Percentiles rank a stretch among this genome's conserved stretches.
phyloP scores from a whole-genome alignment of 768 basidiomycete species.

The Termitomyces sp. region DNA sequence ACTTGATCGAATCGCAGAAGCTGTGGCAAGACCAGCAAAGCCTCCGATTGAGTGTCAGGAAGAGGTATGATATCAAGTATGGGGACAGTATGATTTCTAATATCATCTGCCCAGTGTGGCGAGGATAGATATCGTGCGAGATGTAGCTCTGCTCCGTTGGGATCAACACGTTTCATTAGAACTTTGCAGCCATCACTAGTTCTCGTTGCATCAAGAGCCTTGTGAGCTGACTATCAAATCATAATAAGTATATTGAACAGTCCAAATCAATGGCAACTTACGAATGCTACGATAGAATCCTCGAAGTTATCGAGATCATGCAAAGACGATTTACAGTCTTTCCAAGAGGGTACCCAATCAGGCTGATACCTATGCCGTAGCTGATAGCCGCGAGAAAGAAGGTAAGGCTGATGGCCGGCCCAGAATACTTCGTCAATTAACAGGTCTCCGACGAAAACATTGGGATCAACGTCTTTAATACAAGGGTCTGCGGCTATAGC shows the following conservation, averaged over 20 bases:
- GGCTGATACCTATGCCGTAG: not conserved
- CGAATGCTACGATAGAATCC: not conserved
- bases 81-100: constrained; percentile 19
- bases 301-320: not conserved
- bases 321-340: not conserved
- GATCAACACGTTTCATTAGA: constrained; percentile 12
- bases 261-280: not conserved
- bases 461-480: not conserved
- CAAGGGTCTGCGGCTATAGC: not conserved
- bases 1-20: constrained; percentile 11
- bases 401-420: not conserved
- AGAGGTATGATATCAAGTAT: constrained; percentile 18
- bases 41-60: constrained; percentile 10
- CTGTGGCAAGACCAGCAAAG: constrained; percentile 19
- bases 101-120: constrained; percentile 6
- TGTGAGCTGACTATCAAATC: not conserved
- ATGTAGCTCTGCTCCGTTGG: constrained; percentile 3
- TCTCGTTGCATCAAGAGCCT: constrained; percentile 14
- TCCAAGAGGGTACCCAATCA: constrained; percentile 1
- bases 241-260: not conserved
- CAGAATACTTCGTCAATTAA: not conserved
- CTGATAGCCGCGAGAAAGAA: constrained; percentile 1
- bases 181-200: constrained; percentile 14
- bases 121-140: constrained; percentile 13
- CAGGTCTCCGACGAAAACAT: not conserved